phyloP scores from a whole-genome alignment of 441 rosid genomes.

The Omphalea diandra region DNA sequence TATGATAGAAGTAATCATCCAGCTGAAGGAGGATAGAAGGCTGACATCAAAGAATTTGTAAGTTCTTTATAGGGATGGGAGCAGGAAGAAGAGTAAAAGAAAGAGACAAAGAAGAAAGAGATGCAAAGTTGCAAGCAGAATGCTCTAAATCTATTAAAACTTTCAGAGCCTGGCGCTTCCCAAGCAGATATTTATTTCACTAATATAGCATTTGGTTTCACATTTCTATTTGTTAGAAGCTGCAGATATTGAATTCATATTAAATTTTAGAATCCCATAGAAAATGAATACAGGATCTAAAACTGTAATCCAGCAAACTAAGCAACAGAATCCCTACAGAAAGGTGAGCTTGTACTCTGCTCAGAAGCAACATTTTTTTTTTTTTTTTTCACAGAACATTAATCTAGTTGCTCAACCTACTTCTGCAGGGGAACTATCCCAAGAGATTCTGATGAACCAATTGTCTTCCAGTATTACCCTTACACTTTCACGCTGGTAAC shows the following conservation, averaged over 20 bases:
- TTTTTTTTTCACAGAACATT: background rate
- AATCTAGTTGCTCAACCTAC: background rate
- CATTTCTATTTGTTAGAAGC: background rate
- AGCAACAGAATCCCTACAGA: background rate
- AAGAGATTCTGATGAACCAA: background rate
- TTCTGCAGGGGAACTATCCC: background rate
- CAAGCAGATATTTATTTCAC: background rate
- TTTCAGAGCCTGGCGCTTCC: background rate
- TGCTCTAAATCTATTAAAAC: background rate
- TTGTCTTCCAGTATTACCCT: background rate
- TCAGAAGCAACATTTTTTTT: background rate
- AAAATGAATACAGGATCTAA: background rate
- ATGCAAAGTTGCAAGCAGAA: background rate
- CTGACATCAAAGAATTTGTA: background rate
- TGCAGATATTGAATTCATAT: background rate
- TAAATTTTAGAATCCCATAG: background rate
- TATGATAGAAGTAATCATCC: background rate
- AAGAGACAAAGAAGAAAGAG: background rate
- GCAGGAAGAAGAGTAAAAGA: no score
- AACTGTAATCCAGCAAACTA: background rate
- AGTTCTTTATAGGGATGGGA: background rate
- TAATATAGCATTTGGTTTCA: background rate
- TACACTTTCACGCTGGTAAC: background rate
- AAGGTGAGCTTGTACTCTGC: background rate
- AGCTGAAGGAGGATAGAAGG: background rate